Percentiles rank a stretch among this genome's conserved stretches.
These are phyloP conservation scores for Calendula officinalis DNA, from an alignment of 129 eudicot species.

Conservation along the genomic window DNA sequence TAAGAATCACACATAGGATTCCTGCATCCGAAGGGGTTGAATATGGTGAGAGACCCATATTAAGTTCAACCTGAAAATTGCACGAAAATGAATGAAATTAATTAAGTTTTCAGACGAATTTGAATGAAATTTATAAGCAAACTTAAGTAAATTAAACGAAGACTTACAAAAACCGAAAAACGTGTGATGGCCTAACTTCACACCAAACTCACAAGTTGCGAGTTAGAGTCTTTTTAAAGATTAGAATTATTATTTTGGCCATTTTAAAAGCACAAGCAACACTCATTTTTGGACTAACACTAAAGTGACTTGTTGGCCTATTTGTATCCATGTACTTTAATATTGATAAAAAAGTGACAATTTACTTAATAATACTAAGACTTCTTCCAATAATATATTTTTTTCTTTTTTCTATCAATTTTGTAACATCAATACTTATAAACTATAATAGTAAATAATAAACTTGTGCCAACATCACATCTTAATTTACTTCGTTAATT, in stretches of 20 bases:
- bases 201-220: no score
- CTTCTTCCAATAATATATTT: no score
- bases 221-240: background rate
- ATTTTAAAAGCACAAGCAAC: conserved; percentile 3
- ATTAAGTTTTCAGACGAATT: background rate
- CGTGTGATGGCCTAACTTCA: no score
- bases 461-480: no score
- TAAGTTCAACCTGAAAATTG: conserved; percentile 39
- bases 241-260: background rate
- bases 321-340: background rate
- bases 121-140: no score
- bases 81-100: conserved; percentile 6
- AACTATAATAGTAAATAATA: no score
- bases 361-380: background rate
- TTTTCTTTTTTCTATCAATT: no score
- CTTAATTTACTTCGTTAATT: no score
- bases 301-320: background rate
- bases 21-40: conserved; percentile 71
- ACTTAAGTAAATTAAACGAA: no score
- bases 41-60: conserved; percentile 78
- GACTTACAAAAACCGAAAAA: no score
- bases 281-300: background rate
- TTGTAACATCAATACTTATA: no score
- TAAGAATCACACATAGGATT: conserved; percentile 63
- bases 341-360: background rate